Evolutionary conservation across 441 rosid genomes (phyloP).

Genomic region (Brassica hybrid): DNA sequence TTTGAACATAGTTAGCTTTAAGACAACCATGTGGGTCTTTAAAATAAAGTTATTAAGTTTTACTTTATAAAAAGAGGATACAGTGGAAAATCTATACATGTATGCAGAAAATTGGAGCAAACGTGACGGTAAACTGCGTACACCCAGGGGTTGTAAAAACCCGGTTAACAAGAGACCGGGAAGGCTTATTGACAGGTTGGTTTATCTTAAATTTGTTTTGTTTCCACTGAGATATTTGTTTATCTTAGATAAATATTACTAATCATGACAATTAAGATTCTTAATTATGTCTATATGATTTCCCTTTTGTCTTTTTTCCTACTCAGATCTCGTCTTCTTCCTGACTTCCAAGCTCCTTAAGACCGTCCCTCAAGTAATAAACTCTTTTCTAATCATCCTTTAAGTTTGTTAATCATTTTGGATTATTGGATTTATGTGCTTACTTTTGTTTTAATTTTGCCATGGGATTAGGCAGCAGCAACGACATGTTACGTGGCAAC

Average conservation of each 20-base stretch:
- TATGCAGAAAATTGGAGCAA: slow-evolving; percentile 73
- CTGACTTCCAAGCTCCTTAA: slow-evolving; percentile 80
- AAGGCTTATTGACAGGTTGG: slow-evolving; percentile 81
- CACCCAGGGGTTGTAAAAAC: slow-evolving; percentile 97
- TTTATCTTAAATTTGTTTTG: background rate
- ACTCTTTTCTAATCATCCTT: background rate
- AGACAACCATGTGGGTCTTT: slow-evolving; percentile 38
- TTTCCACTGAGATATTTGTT: background rate
- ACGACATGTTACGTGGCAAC: slow-evolving; percentile 84
- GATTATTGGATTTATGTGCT: slow-evolving; percentile 23
- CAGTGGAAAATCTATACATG: background rate
- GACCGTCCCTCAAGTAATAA: slow-evolving; percentile 83
- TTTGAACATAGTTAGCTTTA: slow-evolving; percentile 27
- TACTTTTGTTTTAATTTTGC: slow-evolving; percentile 15
- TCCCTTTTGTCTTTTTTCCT: slow-evolving; percentile 25
- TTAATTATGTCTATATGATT: slow-evolving; percentile 17
- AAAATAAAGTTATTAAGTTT: slow-evolving; percentile 4
- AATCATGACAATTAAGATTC: slow-evolving; percentile 23
- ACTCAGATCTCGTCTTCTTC: slow-evolving; percentile 79
- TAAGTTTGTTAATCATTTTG: background rate
- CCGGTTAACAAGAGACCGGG: slow-evolving; percentile 87
- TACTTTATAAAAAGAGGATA: background rate
- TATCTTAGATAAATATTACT: background rate
- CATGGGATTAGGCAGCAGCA: slow-evolving; percentile 72
- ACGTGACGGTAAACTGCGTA: slow-evolving; percentile 84